Evolutionary conservation across 495 filamentous ascomycete genomes (phyloP).

Genomic region (Xylaria longipes): DNA sequence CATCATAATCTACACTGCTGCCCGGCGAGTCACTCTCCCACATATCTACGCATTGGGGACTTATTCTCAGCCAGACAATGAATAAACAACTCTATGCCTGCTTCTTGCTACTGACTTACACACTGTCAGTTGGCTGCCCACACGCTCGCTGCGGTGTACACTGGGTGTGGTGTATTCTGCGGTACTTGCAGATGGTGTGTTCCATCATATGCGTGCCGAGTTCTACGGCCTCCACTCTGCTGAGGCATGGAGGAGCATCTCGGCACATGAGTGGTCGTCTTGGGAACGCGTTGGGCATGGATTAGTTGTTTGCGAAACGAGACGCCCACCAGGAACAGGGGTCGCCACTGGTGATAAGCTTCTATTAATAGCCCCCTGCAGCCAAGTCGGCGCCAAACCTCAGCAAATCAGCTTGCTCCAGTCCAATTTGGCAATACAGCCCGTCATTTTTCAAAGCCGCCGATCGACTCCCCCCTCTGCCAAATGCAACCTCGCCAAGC

Average conservation of each 20-base stretch:
- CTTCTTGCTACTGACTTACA: background rate
- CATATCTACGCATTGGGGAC: background rate
- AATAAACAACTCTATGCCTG: background rate
- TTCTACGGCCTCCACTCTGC: conserved; percentile 23
- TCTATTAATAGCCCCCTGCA: conserved; percentile 45
- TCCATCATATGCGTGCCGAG: conserved; percentile 29
- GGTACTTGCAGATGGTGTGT: conserved; percentile 28
- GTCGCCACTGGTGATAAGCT: conserved; percentile 32
- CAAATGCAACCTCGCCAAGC: conserved; percentile 32
- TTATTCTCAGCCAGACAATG: background rate
- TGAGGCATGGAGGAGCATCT: conserved; percentile 25
- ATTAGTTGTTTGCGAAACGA: conserved; percentile 43
- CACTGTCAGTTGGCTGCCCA: background rate
- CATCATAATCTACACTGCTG: background rate
- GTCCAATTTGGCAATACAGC: conserved; percentile 41
- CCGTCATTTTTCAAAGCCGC: conserved; percentile 38
- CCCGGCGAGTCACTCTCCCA: background rate
- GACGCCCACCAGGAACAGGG: conserved; percentile 33
- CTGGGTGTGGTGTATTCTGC: conserved; percentile 4
- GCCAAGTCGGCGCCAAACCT: conserved; percentile 38
- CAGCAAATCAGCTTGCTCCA: conserved; percentile 35
- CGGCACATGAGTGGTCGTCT: conserved; percentile 34
- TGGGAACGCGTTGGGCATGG: conserved; percentile 29
- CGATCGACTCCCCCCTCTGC: conserved; percentile 31
- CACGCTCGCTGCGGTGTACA: background rate